Evolutionary conservation across 257 asterid species (phyloP), one percentile per base, ranked within the genome.

Genomic region (Solanum okadae): DNA sequence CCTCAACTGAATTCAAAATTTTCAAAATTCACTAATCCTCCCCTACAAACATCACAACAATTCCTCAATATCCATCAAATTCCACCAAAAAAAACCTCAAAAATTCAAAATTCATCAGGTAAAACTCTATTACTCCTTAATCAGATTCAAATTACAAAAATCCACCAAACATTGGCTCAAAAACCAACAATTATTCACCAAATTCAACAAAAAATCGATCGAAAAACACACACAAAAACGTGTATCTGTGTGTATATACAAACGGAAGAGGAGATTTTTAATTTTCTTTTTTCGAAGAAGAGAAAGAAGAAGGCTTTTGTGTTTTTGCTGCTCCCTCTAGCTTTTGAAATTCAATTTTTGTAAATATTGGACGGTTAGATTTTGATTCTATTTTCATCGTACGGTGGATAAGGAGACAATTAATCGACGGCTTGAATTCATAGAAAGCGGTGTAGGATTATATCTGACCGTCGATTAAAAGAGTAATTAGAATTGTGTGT

Each of bases 281-380:
- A 59, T 59, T 59, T 20, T 59, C 20, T 56, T 56, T 18, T 56
- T 59, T 20, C 5, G 70, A 87, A 79, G 83, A 83, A 87, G 90
- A 91, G 89, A 85, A 88, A 88, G 75, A 67, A 86, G 83, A 37
- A 67, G 84, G 88, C 59, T 40, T 83, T 85, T 86, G 88, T 88
- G 44, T 84, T 84, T 89, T 85, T 85, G 88, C 93, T 92, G 93
- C 97, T 95, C 98, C 98, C 98, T 94, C 98, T 95, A 93, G 94
- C 94, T 96, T 96, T 95, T 94, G 94, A 96, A 95, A 86, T 95
- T 93, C 95, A 93, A 96, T 95, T 96, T 67, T 94, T 88, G 86
- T 93, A 91, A 88, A 91, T 87, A 91, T 91, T 92, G 42, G 89
- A 93, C 92, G 93, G 93, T 82, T 14, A 13, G 96, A 93, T 90